These are phyloP conservation scores for Spatholobus suberectus DNA, from an alignment of 306 rosid species.

Conservation along the genomic window DNA sequence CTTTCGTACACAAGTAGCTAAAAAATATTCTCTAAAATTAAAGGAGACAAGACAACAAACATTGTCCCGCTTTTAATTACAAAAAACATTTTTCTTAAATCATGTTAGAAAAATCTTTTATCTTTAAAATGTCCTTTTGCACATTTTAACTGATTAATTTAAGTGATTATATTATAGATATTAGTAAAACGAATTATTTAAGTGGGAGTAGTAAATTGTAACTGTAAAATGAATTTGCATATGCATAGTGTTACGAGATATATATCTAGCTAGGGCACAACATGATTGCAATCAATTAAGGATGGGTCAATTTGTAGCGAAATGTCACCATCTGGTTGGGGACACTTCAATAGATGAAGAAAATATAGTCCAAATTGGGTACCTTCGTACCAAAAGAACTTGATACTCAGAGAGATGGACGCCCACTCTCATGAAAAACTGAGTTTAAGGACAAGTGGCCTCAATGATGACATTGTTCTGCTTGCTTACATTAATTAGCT, in stretches of 20 bases:
- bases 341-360: constrained; percentile 48
- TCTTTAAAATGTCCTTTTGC: background rate
- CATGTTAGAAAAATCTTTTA: background rate
- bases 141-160: background rate
- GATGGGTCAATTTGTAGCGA: constrained; percentile 59
- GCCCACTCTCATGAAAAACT: constrained; percentile 49
- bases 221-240: constrained; percentile 29
- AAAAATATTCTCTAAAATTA: background rate
- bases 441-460: constrained; percentile 38
- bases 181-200: background rate
- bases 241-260: background rate
- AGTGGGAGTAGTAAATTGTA: background rate
- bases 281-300: constrained; percentile 52
- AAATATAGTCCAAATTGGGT: constrained; percentile 44
- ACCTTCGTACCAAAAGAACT: constrained; percentile 42
- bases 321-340: constrained; percentile 70
- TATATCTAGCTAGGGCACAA: constrained; percentile 53
- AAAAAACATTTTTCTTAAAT: background rate
- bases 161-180: background rate
- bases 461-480: constrained; percentile 45
- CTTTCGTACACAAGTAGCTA: background rate
- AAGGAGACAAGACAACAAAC: background rate
- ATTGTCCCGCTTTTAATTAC: background rate
- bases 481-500: constrained; percentile 41
- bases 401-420: constrained; percentile 43